Base-by-base conservation (phyloP, 345 rosid genomes). In the Acer negundo region DNA sequence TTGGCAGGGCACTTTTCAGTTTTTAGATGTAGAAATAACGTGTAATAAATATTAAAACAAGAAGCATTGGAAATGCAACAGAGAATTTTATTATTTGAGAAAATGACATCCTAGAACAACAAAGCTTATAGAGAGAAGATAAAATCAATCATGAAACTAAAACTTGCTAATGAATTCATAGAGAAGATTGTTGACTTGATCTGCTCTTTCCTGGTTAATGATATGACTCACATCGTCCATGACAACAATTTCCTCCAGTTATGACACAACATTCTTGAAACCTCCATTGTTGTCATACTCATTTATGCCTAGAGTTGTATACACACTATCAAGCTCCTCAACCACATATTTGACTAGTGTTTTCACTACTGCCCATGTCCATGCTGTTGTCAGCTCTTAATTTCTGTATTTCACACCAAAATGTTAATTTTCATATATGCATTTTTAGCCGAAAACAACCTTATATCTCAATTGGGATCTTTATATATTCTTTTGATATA, bases 381-480 rank as follows among this genome's bases (percentile, higher is more conserved):
- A 93, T 64, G 93, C 69, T 11, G 90, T 90, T 10, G 90, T 90
- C 22, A 84, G 85, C 81, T 94, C 96, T 97, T 97, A 93, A 55
- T 82, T 94, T 82, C 98, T 94, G 78, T 59, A 68, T 9, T 2
- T 28, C 49, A 72, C 31, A 22, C 2, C 22, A n/a, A n/a, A n/a
- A n/a, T 56, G 22, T 56, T 47, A 6, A 40, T 40, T 40, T 40
- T 35, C 40, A 35, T 35, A 35, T 7, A 40, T 40, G 4, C 7
- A 40, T 40, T 40, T 40, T 35, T 35, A n/a, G n/a, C 40, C 4
- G 40, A 35, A 35, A 35, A 35, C n/a, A 35, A 4, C 40, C 40
- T 35, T 4, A 35, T 1, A 35, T 35, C 4, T 35, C 4, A 2
- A 35, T 35, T 35, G 40, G 2, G 40, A 35, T 35, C 4, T 35